Base-by-base conservation (phyloP, 108 stramenopile species). In the Skeletonema costatum region DNA sequence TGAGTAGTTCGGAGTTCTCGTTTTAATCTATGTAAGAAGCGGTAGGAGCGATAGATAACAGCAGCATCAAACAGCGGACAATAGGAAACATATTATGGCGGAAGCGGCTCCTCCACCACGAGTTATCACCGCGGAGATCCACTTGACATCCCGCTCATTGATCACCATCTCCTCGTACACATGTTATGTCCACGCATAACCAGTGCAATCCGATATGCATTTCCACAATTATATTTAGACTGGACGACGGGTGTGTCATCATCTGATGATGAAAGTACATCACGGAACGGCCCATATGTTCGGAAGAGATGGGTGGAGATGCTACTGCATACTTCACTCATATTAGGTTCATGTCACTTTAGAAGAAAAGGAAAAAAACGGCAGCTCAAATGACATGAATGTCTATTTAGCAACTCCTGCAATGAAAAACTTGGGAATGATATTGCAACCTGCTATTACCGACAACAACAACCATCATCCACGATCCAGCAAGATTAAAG, bases 141-240 rank as follows among this genome's bases (percentile, higher is more conserved):
- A 5, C 82, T 83, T 17, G 82, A 83, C 58, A 77, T 83, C 35
- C 82, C 82, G 29, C 63, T 77, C 32, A 83, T 83, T 30, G 82
- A 83, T 50, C 59, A 83, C 29, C 76, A 83, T 51, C 68, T 83
- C 41, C 64, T 75, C 2, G 64, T 70, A 35, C 72, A 71, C 14
- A 31, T 83, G 36, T 38, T 83, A 13, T 60, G 77, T 31, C 82
- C 82, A 1, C 76, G 82, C 12, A 59, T 83, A 14, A 68, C 67
- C 36, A 83, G 51, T 50, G 71, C 82, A 32, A 74, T 83, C 53
- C 61, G 68, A 48, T 74, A 25, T 50, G 68, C 53, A 30, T 68
- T 77, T 66, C 82, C 82, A 17, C 53, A 71, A 41, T 35, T 77
- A 21, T 63, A 83, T 60, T 62, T 77, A 44, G 82, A 83, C 70